Evolutionary conservation across 805 yeast genomes (phyloP).

Genomic region (Ogataea paradorogensis): DNA sequence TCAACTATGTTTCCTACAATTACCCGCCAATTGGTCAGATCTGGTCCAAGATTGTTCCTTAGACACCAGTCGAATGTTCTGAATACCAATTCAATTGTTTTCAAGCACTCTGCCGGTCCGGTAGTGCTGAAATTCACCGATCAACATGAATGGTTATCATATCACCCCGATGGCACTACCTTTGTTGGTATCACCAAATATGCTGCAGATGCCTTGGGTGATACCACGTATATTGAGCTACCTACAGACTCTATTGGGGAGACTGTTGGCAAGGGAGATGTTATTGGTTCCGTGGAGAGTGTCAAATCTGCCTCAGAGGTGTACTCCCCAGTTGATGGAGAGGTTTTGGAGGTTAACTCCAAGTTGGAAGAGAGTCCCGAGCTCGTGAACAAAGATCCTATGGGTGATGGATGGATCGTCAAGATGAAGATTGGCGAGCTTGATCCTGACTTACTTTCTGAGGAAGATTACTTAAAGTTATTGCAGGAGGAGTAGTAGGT

Average conservation of each 20-base stretch:
- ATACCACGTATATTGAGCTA: slow-evolving; percentile 89
- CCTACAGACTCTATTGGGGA: slow-evolving; percentile 46
- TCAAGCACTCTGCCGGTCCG: slow-evolving; percentile 40
- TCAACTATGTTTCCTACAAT: slow-evolving; percentile 6
- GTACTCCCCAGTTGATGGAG: slow-evolving; percentile 83
- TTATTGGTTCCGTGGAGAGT: slow-evolving; percentile 89
- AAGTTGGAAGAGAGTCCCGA: slow-evolving; percentile 67
- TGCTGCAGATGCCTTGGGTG: slow-evolving; percentile 96
- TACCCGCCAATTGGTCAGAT: slow-evolving; percentile 9
- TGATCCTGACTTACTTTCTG: slow-evolving; percentile 46
- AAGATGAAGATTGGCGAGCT: slow-evolving; percentile 57
- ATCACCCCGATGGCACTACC: slow-evolving; percentile 76
- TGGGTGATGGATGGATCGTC: slow-evolving; percentile 93
- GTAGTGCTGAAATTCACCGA: slow-evolving; percentile 62
- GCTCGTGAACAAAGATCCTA: slow-evolving; percentile 80
- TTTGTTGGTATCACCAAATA: slow-evolving; percentile 90
- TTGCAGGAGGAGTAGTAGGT: slow-evolving; percentile 49
- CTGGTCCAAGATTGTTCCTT: slow-evolving; percentile 9
- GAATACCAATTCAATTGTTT: slow-evolving; percentile 31
- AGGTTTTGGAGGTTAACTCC: slow-evolving; percentile 67
- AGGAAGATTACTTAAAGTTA: slow-evolving; percentile 53
- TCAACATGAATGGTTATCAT: slow-evolving; percentile 95
- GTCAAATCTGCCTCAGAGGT: slow-evolving; percentile 94
- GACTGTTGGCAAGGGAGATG: slow-evolving; percentile 62
- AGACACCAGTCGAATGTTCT: slow-evolving; percentile 25